Base-by-base conservation (phyloP, 495 filamentous ascomycete species). In the Bacidia rubella region DNA sequence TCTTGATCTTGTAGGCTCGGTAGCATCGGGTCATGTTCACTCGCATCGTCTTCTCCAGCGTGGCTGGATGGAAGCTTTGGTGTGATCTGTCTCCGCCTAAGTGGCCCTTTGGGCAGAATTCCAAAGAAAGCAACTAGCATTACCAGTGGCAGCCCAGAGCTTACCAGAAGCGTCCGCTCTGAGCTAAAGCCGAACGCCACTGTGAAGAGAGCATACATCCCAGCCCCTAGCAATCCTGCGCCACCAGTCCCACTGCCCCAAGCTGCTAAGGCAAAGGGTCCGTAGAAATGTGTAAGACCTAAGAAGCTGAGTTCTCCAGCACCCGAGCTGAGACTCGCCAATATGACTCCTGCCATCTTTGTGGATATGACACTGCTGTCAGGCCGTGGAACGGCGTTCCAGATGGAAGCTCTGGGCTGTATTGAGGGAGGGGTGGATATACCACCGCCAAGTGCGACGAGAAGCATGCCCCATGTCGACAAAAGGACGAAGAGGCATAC, bases 181-280 rank as follows among this genome's bases (percentile, higher is more conserved):
- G 90, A 82, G 35, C 74, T 79, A 52, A 92, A 72, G 0, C 81
- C 80, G 11, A 93, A 53, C 54, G 79, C 80, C n/a, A 81, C 87
- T 0, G 89, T 96, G 24, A 87, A 75, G 21, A 93, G 53, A 25
- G 88, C 85, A 65, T 98, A 98, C 29, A 87, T 68, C 1, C 87
- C 90, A 7, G 90, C 86, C 1, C 92, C 92, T 4, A 90, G 68
- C 57, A 98, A 62, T 1, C 92, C 92, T 1, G 92, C 92, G 0
- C 81, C 92, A 2, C 92, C 92, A 0, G 92, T 97, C 0, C 92
- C 92, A 60, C 83, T 90, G 0, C 88, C 83, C 92, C 92, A 98
- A 11, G 86, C 81, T 3, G 90, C 92, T 41, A 97, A 70, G 57
- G 86, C 90, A 64, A 87, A 86, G n/a, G 74, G 79, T 0, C 92